Base-by-base conservation (phyloP, 495 filamentous ascomycete genomes). In the Xylaria flabelliformis region DNA sequence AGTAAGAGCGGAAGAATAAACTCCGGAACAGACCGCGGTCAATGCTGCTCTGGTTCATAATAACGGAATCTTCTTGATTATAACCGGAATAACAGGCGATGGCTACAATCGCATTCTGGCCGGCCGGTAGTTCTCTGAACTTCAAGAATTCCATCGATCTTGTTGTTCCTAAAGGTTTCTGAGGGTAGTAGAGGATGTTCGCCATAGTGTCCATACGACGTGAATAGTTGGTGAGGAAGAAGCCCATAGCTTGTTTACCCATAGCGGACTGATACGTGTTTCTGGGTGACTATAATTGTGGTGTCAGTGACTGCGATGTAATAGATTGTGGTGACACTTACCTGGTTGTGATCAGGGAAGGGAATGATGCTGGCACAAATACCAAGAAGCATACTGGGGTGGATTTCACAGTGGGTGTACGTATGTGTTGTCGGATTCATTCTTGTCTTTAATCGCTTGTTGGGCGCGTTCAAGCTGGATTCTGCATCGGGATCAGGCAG, bases 231-330 rank as follows among this genome's bases (percentile, higher is more conserved):
- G 97, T 98, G 46, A 98, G 88, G 85, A 97, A 97, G 69, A 98
- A 94, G 76, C 96, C 96, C 97, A 99, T 99, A 62, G 96, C 96
- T 87, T 99, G 96, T 84, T 99, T 99, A 83, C 96, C 96, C 96
- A 99, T 99, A 77, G 96, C 96, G 75, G 96, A 97, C 79, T 99
- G 97, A 83, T 98, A 98, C 4, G 96, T 99, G 79, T 98, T 98
- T 91, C 97, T 89, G 72, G 96, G 96, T 70, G 94, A 97, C 88
- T 94, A 72, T 4, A 66, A 5, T 12, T 48, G 58, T 34, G 34
- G 53, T 72, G 53, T 72, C 64, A 73, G 70, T 29, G 72, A 61
- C 17, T 10, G 58, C n/a, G 29, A 64, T 19, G 21, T 34, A 12
- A 56, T 13, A 61, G 51, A 42, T 32, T 39, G 13, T 3, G 26